Evolutionary conservation across 176 grass and related monocot species (phyloP).

Genomic region (Puya raimondii): DNA sequence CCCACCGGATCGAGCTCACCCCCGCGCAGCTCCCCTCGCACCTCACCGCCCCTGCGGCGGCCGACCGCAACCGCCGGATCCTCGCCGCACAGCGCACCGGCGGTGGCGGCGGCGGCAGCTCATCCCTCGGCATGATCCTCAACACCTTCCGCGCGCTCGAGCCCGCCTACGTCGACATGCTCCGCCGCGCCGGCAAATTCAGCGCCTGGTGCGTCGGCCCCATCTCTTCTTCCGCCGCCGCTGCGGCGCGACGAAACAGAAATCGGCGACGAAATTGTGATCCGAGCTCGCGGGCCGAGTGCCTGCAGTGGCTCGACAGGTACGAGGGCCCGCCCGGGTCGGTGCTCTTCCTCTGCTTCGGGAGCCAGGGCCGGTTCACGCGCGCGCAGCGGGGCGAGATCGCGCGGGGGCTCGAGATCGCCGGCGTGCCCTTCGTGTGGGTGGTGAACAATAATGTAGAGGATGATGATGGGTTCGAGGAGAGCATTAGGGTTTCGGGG

Average conservation of each 20-base stretch:
- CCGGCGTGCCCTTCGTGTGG: constrained; percentile 33
- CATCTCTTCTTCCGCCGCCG: neutral
- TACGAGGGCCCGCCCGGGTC: constrained; percentile 4
- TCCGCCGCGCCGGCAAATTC: neutral
- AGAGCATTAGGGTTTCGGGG: neutral
- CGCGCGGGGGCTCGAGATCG: constrained; percentile 34
- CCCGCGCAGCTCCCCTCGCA: constrained; percentile 17
- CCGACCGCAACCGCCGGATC: fast-evolving
- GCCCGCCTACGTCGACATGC: constrained; percentile 1
- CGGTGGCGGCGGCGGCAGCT: too few relatives aligned
- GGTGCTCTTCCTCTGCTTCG: constrained; percentile 38
- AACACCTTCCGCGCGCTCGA: constrained; percentile 30
- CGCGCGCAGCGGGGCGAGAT: constrained; percentile 20
- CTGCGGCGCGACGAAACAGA: neutral
- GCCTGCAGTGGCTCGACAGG: constrained; percentile 21
- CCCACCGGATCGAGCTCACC: constrained; percentile 16
- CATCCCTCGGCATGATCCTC: neutral
- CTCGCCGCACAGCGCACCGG: neutral
- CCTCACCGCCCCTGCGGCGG: neutral
- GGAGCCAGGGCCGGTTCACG: constrained; percentile 19
- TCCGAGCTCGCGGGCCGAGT: neutral
- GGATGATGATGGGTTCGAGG: constrained; percentile 1
- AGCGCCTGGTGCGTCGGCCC: constrained; percentile 25
- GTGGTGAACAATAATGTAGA: neutral
- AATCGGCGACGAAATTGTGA: too few relatives aligned